Conservation (phyloP, 2,329 filamentous ascomycete species). For the Exophiala lecanii-corni region DNA sequence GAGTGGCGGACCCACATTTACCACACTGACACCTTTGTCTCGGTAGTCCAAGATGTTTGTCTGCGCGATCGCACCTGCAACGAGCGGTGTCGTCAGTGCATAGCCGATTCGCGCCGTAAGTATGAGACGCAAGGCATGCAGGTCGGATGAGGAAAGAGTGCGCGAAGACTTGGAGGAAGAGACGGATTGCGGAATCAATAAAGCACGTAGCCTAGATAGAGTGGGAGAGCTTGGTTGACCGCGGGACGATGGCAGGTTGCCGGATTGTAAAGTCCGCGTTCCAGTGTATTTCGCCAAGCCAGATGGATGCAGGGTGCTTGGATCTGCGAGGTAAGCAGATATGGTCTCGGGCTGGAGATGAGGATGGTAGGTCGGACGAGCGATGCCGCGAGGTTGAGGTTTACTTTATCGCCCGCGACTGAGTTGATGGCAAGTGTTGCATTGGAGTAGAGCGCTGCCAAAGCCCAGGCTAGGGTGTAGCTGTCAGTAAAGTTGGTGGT, state of each 20-base stretch:
- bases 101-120: slow-evolving; percentile 78
- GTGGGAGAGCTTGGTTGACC: slow-evolving; percentile 38
- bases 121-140: slow-evolving; percentile 79
- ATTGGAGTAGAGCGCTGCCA: slow-evolving; percentile 80
- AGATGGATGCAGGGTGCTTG: slow-evolving; percentile 34
- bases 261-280: slow-evolving; percentile 50
- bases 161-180: slow-evolving; percentile 57
- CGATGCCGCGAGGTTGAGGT: slow-evolving; percentile 70
- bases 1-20: slow-evolving; percentile 70
- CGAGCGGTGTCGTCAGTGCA: slow-evolving; percentile 71
- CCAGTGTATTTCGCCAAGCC: slow-evolving; percentile 15
- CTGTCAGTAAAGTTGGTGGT: slow-evolving; percentile 75
- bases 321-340: slow-evolving; percentile 61
- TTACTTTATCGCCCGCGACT: slow-evolving; percentile 67
- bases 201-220: slow-evolving; percentile 68
- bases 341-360: slow-evolving; percentile 53
- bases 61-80: slow-evolving; percentile 87
- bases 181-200: slow-evolving; percentile 66
- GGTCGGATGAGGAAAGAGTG: slow-evolving; percentile 62
- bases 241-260: slow-evolving; percentile 55
- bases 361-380: slow-evolving; percentile 64
- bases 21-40: slow-evolving; percentile 38
- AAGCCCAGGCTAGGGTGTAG: slow-evolving; percentile 72
- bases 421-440: slow-evolving; percentile 84
- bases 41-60: slow-evolving; percentile 86